Evolutionary conservation across 192 early-diverging fungal species (phyloP), one percentile per base, ranked within the genome.

Genomic region (Dissophora ornata): DNA sequence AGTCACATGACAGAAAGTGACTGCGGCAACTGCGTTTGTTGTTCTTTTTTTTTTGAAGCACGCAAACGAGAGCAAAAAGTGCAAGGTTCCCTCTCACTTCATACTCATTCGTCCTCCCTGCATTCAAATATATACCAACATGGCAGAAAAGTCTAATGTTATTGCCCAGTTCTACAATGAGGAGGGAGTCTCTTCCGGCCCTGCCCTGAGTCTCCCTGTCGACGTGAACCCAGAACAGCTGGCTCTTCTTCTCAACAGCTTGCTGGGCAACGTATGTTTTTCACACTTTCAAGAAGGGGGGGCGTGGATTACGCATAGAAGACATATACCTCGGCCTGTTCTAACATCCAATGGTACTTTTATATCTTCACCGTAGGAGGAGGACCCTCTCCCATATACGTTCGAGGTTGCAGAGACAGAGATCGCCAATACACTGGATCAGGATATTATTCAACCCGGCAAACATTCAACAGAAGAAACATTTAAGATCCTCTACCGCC

Each of bases 361-460:
- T 47, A 47, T 22, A 1, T 18, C 49, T 46, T 53, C 11, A 34
- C 55, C 32, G 8, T 59, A 92, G 85, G 70, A 79, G 38, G 94
- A 96, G 34, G 97, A 99, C 51, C 90, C 90, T 38, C 84, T 95
- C 16, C 96, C 97, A 19, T 99, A 98, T 81, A 85, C 96, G 29
- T 99, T 99, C 85, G 90, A 91, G 63, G 91, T 98, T 1, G 89
- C 93, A 79, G 90, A 92, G 29, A 88, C 78, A 48, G 96, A 99
- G 81, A 93, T 99, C 34, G 80, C 83, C 15, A 85, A 80, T 36
- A 87, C 85, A 63, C 71, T 98, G 40, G 87, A 91, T 64, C 78
- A 79, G 28, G 97, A 99, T 80, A 90, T 96, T 48, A 83, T 96
- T 41, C 84, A 92, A 46, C 84, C 88, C 18, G 83, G 88, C 51